Base-by-base conservation (phyloP, 2,329 filamentous ascomycete genomes). In the Colletotrichum tabaci region DNA sequence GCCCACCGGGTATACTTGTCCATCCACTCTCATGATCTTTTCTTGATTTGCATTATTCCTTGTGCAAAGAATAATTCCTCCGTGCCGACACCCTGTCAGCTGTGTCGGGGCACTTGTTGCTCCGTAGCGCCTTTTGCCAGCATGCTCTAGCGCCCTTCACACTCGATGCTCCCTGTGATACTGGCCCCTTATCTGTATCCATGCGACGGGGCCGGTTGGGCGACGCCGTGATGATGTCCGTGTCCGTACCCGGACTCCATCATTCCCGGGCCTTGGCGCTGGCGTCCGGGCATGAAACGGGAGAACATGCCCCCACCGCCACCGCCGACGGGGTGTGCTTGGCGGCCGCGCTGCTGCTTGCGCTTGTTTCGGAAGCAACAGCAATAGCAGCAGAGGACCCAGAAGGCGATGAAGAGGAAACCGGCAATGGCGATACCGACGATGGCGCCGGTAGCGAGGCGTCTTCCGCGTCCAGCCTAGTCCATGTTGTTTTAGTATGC, bases 361-460 rank as follows among this genome's bases (percentile, higher is more conserved):
- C 66, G 69, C 23, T 64, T 71, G 47, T 71, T 74, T 44, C 73
- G 64, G 60, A 74, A 74, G 40, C 71, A 74, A 18, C 73, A 74
- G 46, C 66, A 74, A 40, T 73, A 73, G 56, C 63, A 71, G 46
- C 73, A 74, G 8, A 71, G 50, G 6, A 42, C 47, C 46, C 53
- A 64, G 46, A 73, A 66, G 21, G 64, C 62, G 30, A 68, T 40
- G 13, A 73, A 72, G 21, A 72, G 6, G 21, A 73, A 73, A 8
- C 71, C 66, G 26, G 66, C 71, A 13, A 74, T 74, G 56, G 71
- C 73, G 35, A 74, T 71, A 15, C 73, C 73, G 50, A 74, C 42
- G 40, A 74, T 71, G 13, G 66, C 73, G 30, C 73, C 71, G 16
- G 71, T 73, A 18, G 73, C 73, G n/a, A 73, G 66, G 55, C 73